Base-by-base conservation (phyloP, 768 basidiomycete genomes). In the Suillus subaureus region DNA sequence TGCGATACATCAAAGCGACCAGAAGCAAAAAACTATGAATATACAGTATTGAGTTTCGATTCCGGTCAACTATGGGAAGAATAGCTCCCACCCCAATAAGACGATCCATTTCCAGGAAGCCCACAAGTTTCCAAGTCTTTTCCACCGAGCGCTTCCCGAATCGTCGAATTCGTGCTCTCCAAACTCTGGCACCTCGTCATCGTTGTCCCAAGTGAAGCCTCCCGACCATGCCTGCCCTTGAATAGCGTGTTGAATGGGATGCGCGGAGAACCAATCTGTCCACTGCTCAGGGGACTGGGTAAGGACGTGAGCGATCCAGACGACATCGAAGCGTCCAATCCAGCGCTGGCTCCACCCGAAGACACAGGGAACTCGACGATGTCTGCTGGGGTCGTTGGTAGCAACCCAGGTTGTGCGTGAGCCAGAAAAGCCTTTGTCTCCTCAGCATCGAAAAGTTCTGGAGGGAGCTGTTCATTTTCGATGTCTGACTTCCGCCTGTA, bases 391-490 rank as follows among this genome's bases (percentile, higher is more conserved):
- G 89, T 85, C 12, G 83, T 78, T 0, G 92, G 90, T 21, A 81
- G 74, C 2, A 79, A 80, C 43, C 71, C 74, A 4, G 77, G 74
- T 12, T 76, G 75, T 0, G 64, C 69, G 62, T 72, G 76, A 55
- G 73, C 68, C 64, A 92, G 72, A 68, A 88, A 85, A 8, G 89
- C 87, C 68, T 85, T 87, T 63, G 88, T 89, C 77, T 91, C 89
- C 63, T 77, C 75, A 6, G 89, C 89, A 72, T 98, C 96, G 75
- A 94, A 91, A 18, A 99, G 83, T 16, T 98, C 95, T 2, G 96
- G 97, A 3, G 97, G 97, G n/a, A 99, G 82, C 42, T 96, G 91
- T 78, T 99, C 97, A 79, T 99, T 99, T 79, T 99, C 97, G 70
- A 99, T 98, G 82, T 99, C 97, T 51, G 93, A 94, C 81, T 96